These are phyloP conservation scores for Glomus cerebriforme DNA, from an alignment of 192 early-diverging fungal genomes.

Conservation along the genomic window DNA sequence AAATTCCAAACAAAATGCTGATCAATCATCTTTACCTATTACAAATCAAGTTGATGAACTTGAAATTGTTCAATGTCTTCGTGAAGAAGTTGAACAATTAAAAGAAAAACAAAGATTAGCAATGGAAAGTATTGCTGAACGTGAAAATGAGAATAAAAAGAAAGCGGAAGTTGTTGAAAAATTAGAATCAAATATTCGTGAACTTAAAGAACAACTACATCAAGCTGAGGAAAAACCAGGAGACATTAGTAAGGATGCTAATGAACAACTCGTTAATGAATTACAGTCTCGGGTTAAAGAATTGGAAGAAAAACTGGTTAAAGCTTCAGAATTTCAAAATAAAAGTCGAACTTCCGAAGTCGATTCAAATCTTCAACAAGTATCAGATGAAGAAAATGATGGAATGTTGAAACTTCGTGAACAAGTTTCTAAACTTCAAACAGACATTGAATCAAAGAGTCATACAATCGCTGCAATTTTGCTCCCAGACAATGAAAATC, in stretches of 20 bases:
- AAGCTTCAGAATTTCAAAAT: conserved; percentile 8
- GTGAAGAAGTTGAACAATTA: conserved; percentile 28
- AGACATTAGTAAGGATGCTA: neutral
- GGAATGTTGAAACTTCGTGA: neutral
- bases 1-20: neutral
- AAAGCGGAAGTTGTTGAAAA: conserved; percentile 4
- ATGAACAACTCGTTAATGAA: neutral
- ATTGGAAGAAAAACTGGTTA: conserved; percentile 12
- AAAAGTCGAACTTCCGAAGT: neutral
- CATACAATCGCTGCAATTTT: conserved; percentile 31
- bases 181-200: neutral
- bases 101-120: conserved; percentile 18
- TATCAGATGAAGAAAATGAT: neutral
- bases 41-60: neutral
- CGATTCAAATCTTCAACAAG: neutral
- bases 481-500: conserved; percentile 11
- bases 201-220: conserved; percentile 2
- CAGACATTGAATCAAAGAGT: conserved; percentile 28
- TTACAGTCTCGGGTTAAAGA: conserved; percentile 4
- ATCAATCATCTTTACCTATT: neutral
- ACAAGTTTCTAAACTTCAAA: conserved; percentile 29
- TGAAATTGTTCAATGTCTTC: conserved; percentile 26
- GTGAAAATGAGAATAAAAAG: neutral
- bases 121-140: conserved; percentile 14
- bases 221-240: neutral